Evolutionary conservation across 805 yeast genomes (phyloP), one percentile per base, ranked within the genome.

Genomic region (Metschnikowia arizonensis): DNA sequence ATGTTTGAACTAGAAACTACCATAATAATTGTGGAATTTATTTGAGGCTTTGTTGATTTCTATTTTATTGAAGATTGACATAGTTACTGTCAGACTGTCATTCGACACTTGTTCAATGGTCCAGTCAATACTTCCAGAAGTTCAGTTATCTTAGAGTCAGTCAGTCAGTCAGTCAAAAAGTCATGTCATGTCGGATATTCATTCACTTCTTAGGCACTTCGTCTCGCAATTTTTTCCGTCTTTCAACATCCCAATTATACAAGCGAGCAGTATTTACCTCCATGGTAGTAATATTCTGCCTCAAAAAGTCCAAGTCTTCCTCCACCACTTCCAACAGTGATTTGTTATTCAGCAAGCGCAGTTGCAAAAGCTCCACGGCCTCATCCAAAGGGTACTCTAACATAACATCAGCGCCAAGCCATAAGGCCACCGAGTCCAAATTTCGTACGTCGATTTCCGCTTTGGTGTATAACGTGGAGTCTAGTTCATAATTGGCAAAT

Each of bases 351-450:
- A 63, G 62, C 49, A 90, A 74, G 61, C 91, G 81, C 31, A 74
- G 73, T 10, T 70, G 59, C 45, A 93, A 69, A 54, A 93, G 72
- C 29, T 73, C 82, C 39, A 82, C 76, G 2, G 99, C 99, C 63
- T 93, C 99, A 31, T 78, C 85, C 21, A 88, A 69, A 11, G 96
- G 90, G 59, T 91, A 93, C 61, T 93, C 98, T 59, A 93, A 73
- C 98, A 93, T 91, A 7, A 91, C 90, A 56, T 89, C 96, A 0
- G 99, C 99, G 9, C 99, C 99, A n/a, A 93, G 74, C 99, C 99
- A 93, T 39, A 93, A 72, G 52, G 81, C 81, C 1, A 93, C 98
- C 2, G 69, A 63, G 21, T 77, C 64, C 42, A 76, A 61, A 24
- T 76, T 77, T 29, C 81, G 74, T 5, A 79, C 71, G 32, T 79